Evolutionary conservation across 2,329 filamentous ascomycete genomes (phyloP).

Genomic region (Elsinoe australis): DNA sequence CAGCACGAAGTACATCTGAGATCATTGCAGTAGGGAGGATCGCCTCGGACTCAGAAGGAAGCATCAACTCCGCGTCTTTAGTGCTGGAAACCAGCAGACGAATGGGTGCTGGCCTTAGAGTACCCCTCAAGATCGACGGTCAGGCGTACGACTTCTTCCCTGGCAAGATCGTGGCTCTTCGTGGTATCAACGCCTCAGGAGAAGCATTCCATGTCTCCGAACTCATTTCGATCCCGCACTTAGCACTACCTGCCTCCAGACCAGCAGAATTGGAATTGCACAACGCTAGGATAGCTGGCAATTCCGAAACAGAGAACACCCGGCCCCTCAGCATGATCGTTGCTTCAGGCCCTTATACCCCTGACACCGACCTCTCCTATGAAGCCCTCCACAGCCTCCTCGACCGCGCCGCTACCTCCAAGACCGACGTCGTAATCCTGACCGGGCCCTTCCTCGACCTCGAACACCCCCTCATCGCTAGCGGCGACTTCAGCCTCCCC

Average conservation of each 20-base stretch:
- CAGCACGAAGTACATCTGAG: constrained; percentile 73
- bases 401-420: constrained; percentile 63
- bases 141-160: constrained; percentile 82
- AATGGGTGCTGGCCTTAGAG: constrained; percentile 71
- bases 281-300: constrained; percentile 59
- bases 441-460: constrained; percentile 83
- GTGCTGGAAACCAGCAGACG: constrained; percentile 82
- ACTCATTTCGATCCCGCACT: constrained; percentile 64
- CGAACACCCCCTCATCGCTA: constrained; percentile 79
- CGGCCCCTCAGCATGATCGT: constrained; percentile 69
- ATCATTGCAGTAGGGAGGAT: constrained; percentile 88
- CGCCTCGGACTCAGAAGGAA: constrained; percentile 81
- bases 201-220: constrained; percentile 74
- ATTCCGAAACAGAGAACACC: constrained; percentile 47
- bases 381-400: constrained; percentile 79
- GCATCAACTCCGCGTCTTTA: constrained; percentile 74
- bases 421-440: constrained; percentile 71
- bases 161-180: constrained; percentile 82
- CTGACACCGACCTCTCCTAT: constrained; percentile 86
- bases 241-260: constrained; percentile 65
- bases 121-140: constrained; percentile 68
- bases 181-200: constrained; percentile 80
- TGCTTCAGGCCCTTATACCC: constrained; percentile 81
- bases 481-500: constrained; percentile 39
- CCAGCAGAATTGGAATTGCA: constrained; percentile 58